Evolutionary conservation across 768 basidiomycete genomes (phyloP), one percentile per base, ranked within the genome.

Genomic region (Pisolithus tinctorius): DNA sequence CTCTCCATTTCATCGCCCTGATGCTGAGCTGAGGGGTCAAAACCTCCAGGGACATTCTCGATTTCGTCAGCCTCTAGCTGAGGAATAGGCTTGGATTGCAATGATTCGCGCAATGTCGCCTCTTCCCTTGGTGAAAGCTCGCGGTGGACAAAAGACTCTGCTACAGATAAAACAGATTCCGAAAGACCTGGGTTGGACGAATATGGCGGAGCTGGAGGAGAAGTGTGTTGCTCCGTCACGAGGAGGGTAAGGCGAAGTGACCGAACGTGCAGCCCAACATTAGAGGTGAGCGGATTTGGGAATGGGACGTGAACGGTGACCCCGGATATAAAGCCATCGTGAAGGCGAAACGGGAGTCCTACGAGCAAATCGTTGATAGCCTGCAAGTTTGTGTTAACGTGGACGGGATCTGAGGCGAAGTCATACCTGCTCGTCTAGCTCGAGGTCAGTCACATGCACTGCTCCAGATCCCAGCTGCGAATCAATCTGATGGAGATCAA

Each of bases 381-480:
- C 92, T 94, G 42, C 42, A 46, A 53, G 49, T 46, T 41, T 45
- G 5, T 47, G 55, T 62, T 47, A 50, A 61, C 45, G 63, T 34
- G 46, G 46, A 42, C 49, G 55, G 26, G 34, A 53, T 11, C 31
- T 41, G 30, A 47, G 37, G n/a, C 49, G 39, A 20, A 9, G 29
- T 43, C 76, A 84, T 61, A 87, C 93, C 66, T 82, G 74, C 46
- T 77, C 75, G 65, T 92, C 81, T 46, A 97, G 70, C 63, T 93
- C 82, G 50, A 96, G 72, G 60, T 92, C 83, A 55, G 84, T 84
- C 36, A 97, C 79, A 67, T 93, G 88, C 4, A 96, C 82, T 64
- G 80, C 85, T 16, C 94, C 94, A 39, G 85, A 86, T n/a, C 90
- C 87, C 60, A 97, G 85, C 69, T 95, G 91, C 27, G 91, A 88